These are phyloP conservation scores for Erythrophleum fordii DNA, from an alignment of 306 rosid species.

Conservation along the genomic window DNA sequence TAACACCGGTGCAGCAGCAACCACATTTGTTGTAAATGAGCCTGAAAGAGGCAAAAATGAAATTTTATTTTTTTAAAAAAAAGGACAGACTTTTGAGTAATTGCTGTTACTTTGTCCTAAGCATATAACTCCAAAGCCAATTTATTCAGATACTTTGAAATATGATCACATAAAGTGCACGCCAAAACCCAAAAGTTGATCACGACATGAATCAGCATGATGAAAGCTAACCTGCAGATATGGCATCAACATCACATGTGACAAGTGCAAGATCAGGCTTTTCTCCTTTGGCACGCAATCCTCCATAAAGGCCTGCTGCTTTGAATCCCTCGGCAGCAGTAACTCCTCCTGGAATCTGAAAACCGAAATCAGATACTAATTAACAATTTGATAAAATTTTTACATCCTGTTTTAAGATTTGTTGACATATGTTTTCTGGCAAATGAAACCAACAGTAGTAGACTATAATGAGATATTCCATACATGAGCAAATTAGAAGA, in stretches of 20 bases:
- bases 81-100: background rate
- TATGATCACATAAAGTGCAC: constrained; percentile 8
- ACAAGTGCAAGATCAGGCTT: constrained; percentile 97
- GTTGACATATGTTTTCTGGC: background rate
- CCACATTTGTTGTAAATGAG: constrained; percentile 86
- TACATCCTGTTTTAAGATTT: background rate
- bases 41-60: constrained; percentile 46
- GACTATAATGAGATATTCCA: background rate
- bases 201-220: background rate
- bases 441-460: background rate
- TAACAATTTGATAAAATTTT: background rate
- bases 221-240: constrained; percentile 71
- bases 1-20: constrained; percentile 96
- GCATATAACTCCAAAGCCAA: background rate
- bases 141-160: constrained; percentile 22
- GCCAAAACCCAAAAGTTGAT: constrained; percentile 10
- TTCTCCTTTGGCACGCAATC: constrained; percentile 74
- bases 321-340: constrained; percentile 90
- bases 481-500: background rate
- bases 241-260: constrained; percentile 91
- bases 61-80: background rate
- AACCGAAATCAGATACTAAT: constrained; percentile 25
- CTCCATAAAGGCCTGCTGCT: constrained; percentile 88
- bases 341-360: constrained; percentile 90
- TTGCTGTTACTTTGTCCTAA: background rate